Evolutionary conservation across 441 rosid genomes (phyloP), one percentile per base, ranked within the genome.

Genomic region (Capsella rubella): DNA sequence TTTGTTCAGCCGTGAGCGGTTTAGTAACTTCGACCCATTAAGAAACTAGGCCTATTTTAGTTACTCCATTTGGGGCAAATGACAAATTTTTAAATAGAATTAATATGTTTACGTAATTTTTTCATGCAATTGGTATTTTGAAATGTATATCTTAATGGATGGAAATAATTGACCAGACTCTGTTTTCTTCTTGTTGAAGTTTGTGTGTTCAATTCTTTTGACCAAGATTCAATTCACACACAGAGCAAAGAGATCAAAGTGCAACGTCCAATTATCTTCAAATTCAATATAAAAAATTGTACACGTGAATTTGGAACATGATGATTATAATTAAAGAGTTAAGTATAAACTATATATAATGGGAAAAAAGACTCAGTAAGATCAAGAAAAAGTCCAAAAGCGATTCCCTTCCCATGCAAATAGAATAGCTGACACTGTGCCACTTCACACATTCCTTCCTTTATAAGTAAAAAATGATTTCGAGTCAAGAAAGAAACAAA

Each of bases 371-470:
- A 13, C 3, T 27, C 9, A 52, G 57, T 52, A 27, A 7, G 25
- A 53, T 3, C 25, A 42, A 53, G 37, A 72, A 39, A 68, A 21
- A 18, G 50, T 60, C 52, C 47, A 35, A 13, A 53, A 31, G 12
- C 53, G 32, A 54, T 61, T 27, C 51, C 59, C 59, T 75, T 61
- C 64, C 69, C 79, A 75, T 69, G 74, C 79, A 69, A 52, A 14
- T 45, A 15, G 39, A 40, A 14, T 39, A 49, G 72, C 54, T 52
- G 21, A 40, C 34, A 39, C 21, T 42, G 51, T 25, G 49, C 49
- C 65, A 55, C 73, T 70, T 70, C 67, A 50, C 68, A 71, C 68
- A 25, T 43, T 31, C 37, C 27, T 40, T 42, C 53, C 4, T 34
- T 53, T 34, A 2, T 35, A 10, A 57, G 12, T 2, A 14, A 42